These are phyloP conservation scores for Fusarium chaquense DNA, from an alignment of 2,329 filamentous ascomycete genomes.

Conservation along the genomic window DNA sequence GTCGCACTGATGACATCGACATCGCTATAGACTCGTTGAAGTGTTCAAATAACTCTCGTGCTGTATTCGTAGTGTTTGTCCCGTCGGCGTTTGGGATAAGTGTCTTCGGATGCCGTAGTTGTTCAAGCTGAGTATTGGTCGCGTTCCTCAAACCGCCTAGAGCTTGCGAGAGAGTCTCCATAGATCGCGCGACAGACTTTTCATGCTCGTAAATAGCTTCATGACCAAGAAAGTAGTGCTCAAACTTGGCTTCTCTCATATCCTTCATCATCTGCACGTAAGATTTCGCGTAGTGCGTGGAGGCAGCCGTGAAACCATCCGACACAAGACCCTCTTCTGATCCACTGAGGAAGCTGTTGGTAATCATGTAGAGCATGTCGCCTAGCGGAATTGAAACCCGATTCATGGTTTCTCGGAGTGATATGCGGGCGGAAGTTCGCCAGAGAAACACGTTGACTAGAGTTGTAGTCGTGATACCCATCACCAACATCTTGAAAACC, in stretches of 20 bases:
- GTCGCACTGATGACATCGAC: slow-evolving; percentile 33
- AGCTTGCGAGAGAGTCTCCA: slow-evolving; percentile 87
- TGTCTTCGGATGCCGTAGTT: slow-evolving; percentile 65
- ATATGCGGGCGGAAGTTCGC: slow-evolving; percentile 79
- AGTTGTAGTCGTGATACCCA: slow-evolving; percentile 78
- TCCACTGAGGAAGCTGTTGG: slow-evolving; percentile 84
- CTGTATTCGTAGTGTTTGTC: background rate
- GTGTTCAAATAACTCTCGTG: slow-evolving; percentile 30
- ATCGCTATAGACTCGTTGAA: slow-evolving; percentile 35
- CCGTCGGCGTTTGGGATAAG: background rate
- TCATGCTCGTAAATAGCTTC: slow-evolving; percentile 85
- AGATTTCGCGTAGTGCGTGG: slow-evolving; percentile 72
- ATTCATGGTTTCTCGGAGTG: slow-evolving; percentile 77
- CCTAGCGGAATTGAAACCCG: slow-evolving; percentile 80
- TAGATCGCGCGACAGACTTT: slow-evolving; percentile 81
- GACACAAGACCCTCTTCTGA: slow-evolving; percentile 80
- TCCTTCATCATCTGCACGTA: slow-evolving; percentile 80
- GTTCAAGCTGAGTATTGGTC: slow-evolving; percentile 86
- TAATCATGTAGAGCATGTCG: slow-evolving; percentile 84
- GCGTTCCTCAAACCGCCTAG: slow-evolving; percentile 91
- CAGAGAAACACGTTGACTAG: slow-evolving; percentile 81
- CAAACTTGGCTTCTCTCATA: slow-evolving; percentile 86
- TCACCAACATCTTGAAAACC: slow-evolving; percentile 83
- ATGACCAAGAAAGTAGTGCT: slow-evolving; percentile 84
- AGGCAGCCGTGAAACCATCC: slow-evolving; percentile 71